phyloP scores from a whole-genome alignment of 2,329 filamentous ascomycete species.

The Beauveria scarabaeidicola region DNA sequence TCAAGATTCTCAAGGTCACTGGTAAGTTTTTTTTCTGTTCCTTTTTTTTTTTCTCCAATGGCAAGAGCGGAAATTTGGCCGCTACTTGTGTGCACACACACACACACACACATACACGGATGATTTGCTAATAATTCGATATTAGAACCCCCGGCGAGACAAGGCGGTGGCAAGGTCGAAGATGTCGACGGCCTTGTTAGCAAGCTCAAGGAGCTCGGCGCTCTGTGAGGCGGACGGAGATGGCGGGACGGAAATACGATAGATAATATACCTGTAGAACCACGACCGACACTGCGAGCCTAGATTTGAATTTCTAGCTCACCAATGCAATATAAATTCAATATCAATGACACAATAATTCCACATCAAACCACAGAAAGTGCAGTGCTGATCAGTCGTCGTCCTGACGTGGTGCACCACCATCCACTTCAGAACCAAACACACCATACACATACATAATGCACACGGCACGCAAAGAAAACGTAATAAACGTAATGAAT shows the following conservation, averaged over 20 bases:
- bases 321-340: neutral
- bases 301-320: neutral
- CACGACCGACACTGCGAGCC: neutral
- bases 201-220: constrained; percentile 94
- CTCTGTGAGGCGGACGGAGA: constrained; percentile 48
- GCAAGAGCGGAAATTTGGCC: neutral
- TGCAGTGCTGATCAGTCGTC: neutral
- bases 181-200: constrained; percentile 90
- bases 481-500: constrained; percentile 14
- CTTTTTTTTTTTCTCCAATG: neutral
- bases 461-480: constrained; percentile 16
- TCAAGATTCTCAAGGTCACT: constrained; percentile 86
- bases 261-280: constrained; percentile 3
- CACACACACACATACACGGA: neutral
- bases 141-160: constrained; percentile 68
- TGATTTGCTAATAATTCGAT: neutral
- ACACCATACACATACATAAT: constrained; percentile 11
- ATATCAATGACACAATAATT: neutral
- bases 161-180: constrained; percentile 95
- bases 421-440: neutral
- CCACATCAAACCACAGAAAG: neutral
- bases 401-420: neutral
- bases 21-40: constrained; percentile 44
- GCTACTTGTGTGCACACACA: neutral
- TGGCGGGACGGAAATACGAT: neutral